Conservation (phyloP, 2,329 filamentous ascomycete genomes). For the Nemania sp. region DNA sequence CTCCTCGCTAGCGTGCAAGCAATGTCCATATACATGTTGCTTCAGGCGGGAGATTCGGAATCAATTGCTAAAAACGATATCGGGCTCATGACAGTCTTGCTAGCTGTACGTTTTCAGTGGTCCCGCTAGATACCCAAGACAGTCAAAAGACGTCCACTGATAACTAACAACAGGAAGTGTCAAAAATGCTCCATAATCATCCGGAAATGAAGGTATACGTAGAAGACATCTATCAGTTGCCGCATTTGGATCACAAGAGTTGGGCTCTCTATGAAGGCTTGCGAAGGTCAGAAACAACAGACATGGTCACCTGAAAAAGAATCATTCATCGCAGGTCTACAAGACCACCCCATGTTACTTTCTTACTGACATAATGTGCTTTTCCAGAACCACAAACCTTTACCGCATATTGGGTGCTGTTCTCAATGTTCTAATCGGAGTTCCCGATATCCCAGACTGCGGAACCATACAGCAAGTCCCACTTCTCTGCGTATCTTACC, state of each 20-base stretch:
- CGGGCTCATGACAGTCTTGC: neutral
- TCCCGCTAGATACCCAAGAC: too few relatives aligned
- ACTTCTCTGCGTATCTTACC: constrained; percentile 21
- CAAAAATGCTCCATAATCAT: neutral
- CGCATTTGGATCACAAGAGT: neutral
- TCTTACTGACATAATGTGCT: neutral
- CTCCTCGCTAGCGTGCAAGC: too few relatives aligned
- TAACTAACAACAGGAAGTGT: too few relatives aligned
- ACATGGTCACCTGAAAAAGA: too few relatives aligned
- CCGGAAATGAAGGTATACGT: neutral
- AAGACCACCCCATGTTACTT: neutral
- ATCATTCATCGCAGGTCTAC: too few relatives aligned
- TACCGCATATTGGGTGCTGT: constrained; percentile 27
- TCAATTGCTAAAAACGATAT: too few relatives aligned
- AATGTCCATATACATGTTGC: too few relatives aligned
- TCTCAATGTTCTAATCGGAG: constrained; percentile 22
- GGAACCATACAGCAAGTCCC: constrained; percentile 16
- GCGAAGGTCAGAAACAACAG: constrained; percentile 15
- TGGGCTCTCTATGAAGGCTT: constrained; percentile 16
- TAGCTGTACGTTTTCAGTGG: neutral
- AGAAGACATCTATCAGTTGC: neutral
- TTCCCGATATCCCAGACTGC: neutral
- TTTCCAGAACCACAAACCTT: constrained; percentile 18
- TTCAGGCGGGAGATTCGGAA: too few relatives aligned
- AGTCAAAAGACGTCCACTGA: too few relatives aligned